Evolutionary conservation across 2,329 filamentous ascomycete genomes (phyloP), one percentile per base, ranked within the genome.

Genomic region (Elsinoe arachidis): DNA sequence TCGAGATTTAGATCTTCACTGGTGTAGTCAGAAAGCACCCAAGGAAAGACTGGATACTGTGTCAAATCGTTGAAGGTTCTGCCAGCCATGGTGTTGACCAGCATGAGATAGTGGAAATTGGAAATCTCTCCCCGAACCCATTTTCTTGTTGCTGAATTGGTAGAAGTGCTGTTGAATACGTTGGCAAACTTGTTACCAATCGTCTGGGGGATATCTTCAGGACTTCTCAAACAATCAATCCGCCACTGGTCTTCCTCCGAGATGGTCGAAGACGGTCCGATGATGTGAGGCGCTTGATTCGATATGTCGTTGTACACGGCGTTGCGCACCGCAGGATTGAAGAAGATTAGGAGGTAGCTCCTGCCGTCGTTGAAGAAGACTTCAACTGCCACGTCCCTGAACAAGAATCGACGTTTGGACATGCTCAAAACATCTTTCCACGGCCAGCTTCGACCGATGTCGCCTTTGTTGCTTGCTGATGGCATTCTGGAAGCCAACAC

Each of bases 101-200:
- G 84, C 92, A 99, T 99, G 35, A 99, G 80, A 68, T 99, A 99
- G 71, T 97, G 90, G 66, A 99, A 99, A 70, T 99, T 99, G 12
- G 92, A 97, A 52, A 97, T 90, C 66, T 99, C 93, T 11, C 95
- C 93, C 68, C 85, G 87, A 59, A 93, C 81, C 93, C 93, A 99
- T 69, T 85, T 86, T 62, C 87, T 86, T 66, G 93, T 95, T 7
- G 90, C 85, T 9, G 91, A 88, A 63, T 90, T 91, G 70, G 87
- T 87, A 0, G 88, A 81, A 0, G 84, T 85, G 19, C 90, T 82
- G 62, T 90, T 90, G 76, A 99, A 97, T 11, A 96, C 88, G 62
- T 85, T 96, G 19, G 89, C 90, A 65, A 97, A 91, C 65, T 92
- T 92, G 12, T 88, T 90, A 0, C 92, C 89, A 37, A 99, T 80